Conservation (phyloP, 306 rosid genomes). For the Gastrolobium villosum region DNA sequence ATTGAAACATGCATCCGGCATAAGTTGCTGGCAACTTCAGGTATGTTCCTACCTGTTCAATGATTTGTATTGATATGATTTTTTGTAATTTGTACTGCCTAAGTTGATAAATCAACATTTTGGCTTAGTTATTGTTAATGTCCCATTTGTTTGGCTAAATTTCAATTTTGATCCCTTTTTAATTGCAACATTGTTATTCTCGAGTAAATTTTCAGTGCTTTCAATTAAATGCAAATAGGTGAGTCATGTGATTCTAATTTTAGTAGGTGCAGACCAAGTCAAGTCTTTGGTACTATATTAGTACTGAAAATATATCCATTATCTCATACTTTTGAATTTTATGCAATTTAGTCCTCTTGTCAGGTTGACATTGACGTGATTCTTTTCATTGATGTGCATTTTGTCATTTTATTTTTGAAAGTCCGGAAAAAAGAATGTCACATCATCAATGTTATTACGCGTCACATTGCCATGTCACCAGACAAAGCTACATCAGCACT, state of each 20-base stretch:
- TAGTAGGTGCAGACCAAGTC: too few species aligned
- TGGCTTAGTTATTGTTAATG: background rate
- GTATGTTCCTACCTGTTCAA: conserved; percentile 51
- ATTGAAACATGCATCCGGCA: conserved; percentile 88
- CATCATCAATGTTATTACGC: background rate
- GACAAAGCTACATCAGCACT: background rate
- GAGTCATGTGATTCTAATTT: too few species aligned
- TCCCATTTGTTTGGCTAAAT: too few species aligned
- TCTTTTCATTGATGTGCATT: background rate
- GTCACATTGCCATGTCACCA: background rate
- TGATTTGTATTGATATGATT: conserved; percentile 27
- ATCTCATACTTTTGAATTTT: conserved; percentile 2
- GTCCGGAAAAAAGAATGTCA: conserved; percentile 11
- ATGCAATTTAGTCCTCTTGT: background rate
- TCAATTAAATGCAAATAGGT: too few species aligned
- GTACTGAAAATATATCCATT: too few species aligned
- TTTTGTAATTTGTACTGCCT: background rate
- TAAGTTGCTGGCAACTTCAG: conserved; percentile 91
- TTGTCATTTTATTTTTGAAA: conserved; percentile 11
- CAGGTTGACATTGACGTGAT: background rate
- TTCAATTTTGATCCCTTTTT: background rate
- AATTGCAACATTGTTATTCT: background rate
- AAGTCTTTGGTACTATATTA: too few species aligned
- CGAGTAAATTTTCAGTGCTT: too few species aligned
- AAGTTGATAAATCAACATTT: background rate